These are phyloP conservation scores for Rehmannia glutinosa DNA, from an alignment of 257 asterid genomes.

Conservation along the genomic window DNA sequence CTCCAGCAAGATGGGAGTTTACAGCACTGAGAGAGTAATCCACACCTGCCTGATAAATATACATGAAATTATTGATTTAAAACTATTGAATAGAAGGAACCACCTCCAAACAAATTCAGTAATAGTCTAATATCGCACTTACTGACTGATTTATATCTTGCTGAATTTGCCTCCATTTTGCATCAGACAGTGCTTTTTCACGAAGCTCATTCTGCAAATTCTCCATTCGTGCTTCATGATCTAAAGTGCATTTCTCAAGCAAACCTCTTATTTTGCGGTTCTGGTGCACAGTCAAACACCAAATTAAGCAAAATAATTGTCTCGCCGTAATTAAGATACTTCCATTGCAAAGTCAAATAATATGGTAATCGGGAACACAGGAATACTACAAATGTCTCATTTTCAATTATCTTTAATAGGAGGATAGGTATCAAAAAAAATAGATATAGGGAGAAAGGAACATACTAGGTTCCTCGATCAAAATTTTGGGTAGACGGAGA, in stretches of 20 bases:
- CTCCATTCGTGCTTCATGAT: slow-evolving; percentile 86
- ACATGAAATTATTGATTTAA: slow-evolving; percentile 10
- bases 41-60: slow-evolving; percentile 50
- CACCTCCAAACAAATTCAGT: slow-evolving; percentile 11
- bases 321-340: slow-evolving; percentile 1
- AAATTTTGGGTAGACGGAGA: not conserved
- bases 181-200: slow-evolving; percentile 78
- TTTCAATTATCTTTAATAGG: not conserved
- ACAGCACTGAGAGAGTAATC: slow-evolving; percentile 42
- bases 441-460: not conserved
- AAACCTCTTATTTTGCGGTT: slow-evolving; percentile 88
- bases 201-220: slow-evolving; percentile 68
- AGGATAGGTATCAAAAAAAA: not conserved
- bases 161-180: slow-evolving; percentile 96
- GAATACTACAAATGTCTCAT: slow-evolving; percentile 1
- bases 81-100: slow-evolving; percentile 15
- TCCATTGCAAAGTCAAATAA: not conserved
- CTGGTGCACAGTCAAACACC: slow-evolving; percentile 42
- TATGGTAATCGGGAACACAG: slow-evolving; percentile 8
- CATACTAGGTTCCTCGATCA: not conserved
- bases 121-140: slow-evolving; percentile 32
- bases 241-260: slow-evolving; percentile 87
- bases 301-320: slow-evolving; percentile 11
- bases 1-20: slow-evolving; percentile 41
- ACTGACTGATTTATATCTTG: slow-evolving; percentile 73